Evolutionary conservation across 2,329 filamentous ascomycete genomes (phyloP), one percentile per base, ranked within the genome.

Genomic region (Xylariaceae sp.): DNA sequence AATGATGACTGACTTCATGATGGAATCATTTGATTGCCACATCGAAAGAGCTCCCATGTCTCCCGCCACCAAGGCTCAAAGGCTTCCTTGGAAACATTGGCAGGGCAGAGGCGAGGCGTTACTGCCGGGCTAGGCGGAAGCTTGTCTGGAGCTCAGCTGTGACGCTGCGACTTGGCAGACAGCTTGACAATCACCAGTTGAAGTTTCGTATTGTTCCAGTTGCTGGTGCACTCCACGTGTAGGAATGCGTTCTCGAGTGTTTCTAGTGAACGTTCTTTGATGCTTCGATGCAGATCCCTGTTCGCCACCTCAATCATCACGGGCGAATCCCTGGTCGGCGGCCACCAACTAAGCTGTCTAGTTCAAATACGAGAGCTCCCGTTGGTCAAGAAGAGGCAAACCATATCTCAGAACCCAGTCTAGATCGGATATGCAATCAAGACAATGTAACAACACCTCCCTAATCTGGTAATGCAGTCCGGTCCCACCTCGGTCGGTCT

Each of bases 401-500:
- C 40, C 24, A 36, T 57, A 57, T 57, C 58, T 55, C 50, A 50
- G 40, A 37, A 49, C 29, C 55, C 39, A 54, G 49, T 60, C 60
- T 49, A 60, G 60, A 60, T 55, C 55, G 23, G 43, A 48, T 19
- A 26, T 49, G 37, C 37, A 48, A 54, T 53, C 52, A 43, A 58
- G 16, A 53, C 41, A 48, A 56, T 41, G 51, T 23, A 52, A 43
- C 54, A 26, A 36, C 53, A 64, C 62, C 62, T 64, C 53, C 62
- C 59, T 51, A 21, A 50, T 62, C 29, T 11, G 59, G 59, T 37
- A 60, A 29, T 51, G 47, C 56, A 49, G 43, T 14, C 59, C 62
- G 62, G 59, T 47, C 56, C 59, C 62, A 62, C 56, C 53, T 64
- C 62, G 62, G 60, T 33, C 56, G 44, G 56, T 45, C 34, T 39